Evolutionary conservation across 257 asterid genomes (phyloP).

Genomic region (Nicotiana knightiana): DNA sequence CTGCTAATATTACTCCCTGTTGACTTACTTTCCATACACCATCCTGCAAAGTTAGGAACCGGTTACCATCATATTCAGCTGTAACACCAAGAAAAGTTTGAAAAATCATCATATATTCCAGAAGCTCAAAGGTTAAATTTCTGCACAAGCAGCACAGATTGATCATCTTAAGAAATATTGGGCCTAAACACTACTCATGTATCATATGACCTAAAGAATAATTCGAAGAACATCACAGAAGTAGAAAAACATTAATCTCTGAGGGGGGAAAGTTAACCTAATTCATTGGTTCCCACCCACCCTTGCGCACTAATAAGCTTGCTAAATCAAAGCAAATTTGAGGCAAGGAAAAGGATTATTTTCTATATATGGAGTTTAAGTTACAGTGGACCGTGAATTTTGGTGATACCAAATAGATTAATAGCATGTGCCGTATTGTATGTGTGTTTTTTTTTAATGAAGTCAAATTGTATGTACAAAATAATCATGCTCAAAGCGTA

Average conservation of each 20-base stretch:
- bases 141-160: background rate
- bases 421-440: background rate
- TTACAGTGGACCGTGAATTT: background rate
- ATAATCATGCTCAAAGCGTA: background rate
- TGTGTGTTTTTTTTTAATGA: background rate
- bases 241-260: background rate
- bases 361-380: background rate
- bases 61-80: constrained; percentile 84
- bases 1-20: constrained; percentile 8
- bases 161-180: background rate
- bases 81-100: constrained; percentile 29
- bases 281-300: background rate
- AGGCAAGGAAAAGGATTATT: background rate
- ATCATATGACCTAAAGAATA: background rate
- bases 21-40: constrained; percentile 78
- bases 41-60: constrained; percentile 73
- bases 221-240: background rate
- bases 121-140: background rate
- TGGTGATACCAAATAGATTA: background rate
- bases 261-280: background rate
- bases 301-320: background rate
- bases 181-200: background rate
- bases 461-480: background rate
- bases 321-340: background rate
- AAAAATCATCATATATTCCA: background rate